These are phyloP conservation scores for Hypholoma fasciculare DNA, from an alignment of 768 basidiomycete species.

Conservation along the genomic window DNA sequence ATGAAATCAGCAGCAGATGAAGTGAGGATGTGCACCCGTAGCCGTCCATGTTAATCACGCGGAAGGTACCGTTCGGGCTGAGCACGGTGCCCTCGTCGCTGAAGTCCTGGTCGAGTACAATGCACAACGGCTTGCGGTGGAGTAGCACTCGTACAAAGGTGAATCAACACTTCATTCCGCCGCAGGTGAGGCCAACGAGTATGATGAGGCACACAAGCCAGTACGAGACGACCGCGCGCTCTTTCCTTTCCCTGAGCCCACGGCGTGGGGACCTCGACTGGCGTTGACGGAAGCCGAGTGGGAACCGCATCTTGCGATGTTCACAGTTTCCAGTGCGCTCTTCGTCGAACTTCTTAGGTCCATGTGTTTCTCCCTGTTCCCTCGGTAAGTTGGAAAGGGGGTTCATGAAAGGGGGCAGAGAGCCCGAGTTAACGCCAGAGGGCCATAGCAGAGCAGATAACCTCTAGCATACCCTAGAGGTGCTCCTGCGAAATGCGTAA, in stretches of 20 bases:
- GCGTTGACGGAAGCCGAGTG: too few relatives aligned
- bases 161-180: constrained; percentile 57
- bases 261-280: constrained; percentile 45
- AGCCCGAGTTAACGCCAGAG: too few relatives aligned
- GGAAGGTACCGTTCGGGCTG: constrained; percentile 45
- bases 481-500: too few relatives aligned
- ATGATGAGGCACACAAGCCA: constrained; percentile 56
- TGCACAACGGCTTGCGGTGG: constrained; percentile 52
- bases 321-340: too few relatives aligned
- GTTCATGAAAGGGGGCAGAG: too few relatives aligned
- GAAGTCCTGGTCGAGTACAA: constrained; percentile 80
- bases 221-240: constrained; percentile 53
- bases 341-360: too few relatives aligned
- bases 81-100: constrained; percentile 52
- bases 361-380: too few relatives aligned
- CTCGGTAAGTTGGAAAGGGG: too few relatives aligned
- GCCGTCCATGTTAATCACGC: too few relatives aligned
- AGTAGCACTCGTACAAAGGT: constrained; percentile 53
- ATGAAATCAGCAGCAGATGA: not conserved
- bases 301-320: too few relatives aligned
- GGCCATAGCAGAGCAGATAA: too few relatives aligned
- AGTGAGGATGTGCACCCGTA: constrained; percentile 53
- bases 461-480: too few relatives aligned
- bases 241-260: constrained; percentile 59
- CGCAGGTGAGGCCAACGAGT: constrained; percentile 51